phyloP scores from a whole-genome alignment of 768 basidiomycete species.

The Ramaria sp. region DNA sequence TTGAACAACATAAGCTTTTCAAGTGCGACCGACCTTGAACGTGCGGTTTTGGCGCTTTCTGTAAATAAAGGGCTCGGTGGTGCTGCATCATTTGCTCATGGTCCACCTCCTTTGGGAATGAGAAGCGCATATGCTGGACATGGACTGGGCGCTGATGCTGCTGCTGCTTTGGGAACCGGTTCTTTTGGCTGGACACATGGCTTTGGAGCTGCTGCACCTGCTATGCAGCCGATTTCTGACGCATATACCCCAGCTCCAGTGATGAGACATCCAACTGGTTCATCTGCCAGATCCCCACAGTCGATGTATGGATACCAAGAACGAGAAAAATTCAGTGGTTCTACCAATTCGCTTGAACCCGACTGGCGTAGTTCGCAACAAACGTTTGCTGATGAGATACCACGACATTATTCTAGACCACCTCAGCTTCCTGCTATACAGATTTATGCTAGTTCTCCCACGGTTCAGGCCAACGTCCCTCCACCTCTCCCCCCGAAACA shows the following conservation, averaged over 20 bases:
- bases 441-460: background rate
- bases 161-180: background rate
- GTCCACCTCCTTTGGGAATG: background rate
- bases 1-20: background rate
- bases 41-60: background rate
- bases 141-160: background rate
- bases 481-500: background rate
- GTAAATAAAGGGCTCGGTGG: background rate
- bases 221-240: background rate
- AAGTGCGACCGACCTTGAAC: background rate
- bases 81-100: background rate
- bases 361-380: background rate
- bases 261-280: background rate
- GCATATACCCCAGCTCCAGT: background rate
- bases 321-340: background rate
- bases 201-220: background rate
- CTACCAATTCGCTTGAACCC: background rate
- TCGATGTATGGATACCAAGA: background rate
- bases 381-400: background rate
- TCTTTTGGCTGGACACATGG: background rate
- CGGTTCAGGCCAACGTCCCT: background rate
- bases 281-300: background rate
- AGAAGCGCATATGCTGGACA: background rate
- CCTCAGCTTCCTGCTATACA: background rate
- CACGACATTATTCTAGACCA: background rate